Conservation (phyloP, 1,284 basidiomycete genomes). For the Lignosus rhinocerotis region DNA sequence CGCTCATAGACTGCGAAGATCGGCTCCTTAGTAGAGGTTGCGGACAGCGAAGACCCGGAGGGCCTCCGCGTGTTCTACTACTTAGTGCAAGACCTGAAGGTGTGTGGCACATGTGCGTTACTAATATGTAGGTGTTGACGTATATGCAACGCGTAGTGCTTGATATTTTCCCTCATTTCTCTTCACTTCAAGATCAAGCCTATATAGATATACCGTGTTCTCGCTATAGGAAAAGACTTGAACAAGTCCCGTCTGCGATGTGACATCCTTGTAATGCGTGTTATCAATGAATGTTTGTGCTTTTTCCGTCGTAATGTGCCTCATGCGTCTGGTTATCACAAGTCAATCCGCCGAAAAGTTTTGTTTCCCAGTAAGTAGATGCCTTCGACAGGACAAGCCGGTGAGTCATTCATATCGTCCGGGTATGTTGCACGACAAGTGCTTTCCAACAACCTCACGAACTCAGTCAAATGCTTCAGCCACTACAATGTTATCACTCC, state of each 20-base stretch:
- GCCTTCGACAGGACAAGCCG: background rate
- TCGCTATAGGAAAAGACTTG: background rate
- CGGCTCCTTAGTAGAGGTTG: conserved; percentile 93
- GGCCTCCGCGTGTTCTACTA: conserved; percentile 99
- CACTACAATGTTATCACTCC: background rate
- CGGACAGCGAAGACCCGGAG: conserved; percentile 96
- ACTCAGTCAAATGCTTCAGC: no score
- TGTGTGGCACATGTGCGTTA: conserved; percentile 34
- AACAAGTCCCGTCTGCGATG: background rate
- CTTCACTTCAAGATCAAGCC: conserved; percentile 99
- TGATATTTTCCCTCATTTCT: conserved; percentile 96
- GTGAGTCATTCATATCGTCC: background rate
- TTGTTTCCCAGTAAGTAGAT: no score
- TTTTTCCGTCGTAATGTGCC: background rate
- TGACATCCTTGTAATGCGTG: background rate
- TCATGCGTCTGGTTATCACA: no score
- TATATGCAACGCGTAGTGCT: conserved; percentile 59
- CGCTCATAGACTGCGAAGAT: conserved; percentile 89
- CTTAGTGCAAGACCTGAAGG: conserved; percentile 96
- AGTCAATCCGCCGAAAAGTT: no score
- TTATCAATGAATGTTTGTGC: background rate
- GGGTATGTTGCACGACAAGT: background rate
- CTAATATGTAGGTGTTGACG: background rate
- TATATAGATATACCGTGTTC: conserved; percentile 53
- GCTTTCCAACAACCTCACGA: no score